phyloP scores from a whole-genome alignment of 177 flowering plant genomes.

The Telopea speciosissima region DNA sequence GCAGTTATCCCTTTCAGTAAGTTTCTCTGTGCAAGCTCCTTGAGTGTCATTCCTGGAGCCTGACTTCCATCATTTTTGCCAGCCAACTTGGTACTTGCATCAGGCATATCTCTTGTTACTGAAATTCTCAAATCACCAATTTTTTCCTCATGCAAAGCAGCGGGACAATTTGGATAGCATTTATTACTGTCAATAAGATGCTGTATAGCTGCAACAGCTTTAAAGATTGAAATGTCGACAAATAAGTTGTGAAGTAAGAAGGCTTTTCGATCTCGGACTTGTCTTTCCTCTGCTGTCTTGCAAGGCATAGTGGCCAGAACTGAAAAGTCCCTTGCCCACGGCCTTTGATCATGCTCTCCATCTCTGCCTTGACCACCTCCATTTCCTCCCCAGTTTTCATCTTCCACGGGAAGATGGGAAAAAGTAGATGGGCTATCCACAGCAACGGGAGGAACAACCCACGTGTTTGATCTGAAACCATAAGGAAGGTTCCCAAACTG shows the following conservation, averaged over 20 bases:
- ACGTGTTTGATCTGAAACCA: constrained; percentile 88
- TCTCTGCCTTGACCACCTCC: constrained; percentile 90
- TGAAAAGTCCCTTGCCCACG: constrained; percentile 79
- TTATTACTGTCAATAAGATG: constrained; percentile 29
- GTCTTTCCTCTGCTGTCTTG: constrained; percentile 85
- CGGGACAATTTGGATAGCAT: constrained; percentile 17
- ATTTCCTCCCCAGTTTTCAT: constrained; percentile 91
- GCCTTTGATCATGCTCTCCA: constrained; percentile 53
- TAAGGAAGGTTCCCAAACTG: constrained; percentile 98
- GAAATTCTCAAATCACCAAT: constrained; percentile 64
- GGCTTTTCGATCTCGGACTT: constrained; percentile 80
- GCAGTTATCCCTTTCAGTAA: constrained; percentile 93
- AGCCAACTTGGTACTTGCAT: constrained; percentile 68
- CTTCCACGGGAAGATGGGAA: constrained; percentile 75
- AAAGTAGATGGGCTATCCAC: constrained; percentile 63
- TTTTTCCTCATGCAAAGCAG: constrained; percentile 40
- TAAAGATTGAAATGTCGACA: constrained; percentile 84
- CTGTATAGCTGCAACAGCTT: constrained; percentile 61
- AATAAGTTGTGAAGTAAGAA: constrained; percentile 84
- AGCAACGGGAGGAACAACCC: constrained; percentile 81
- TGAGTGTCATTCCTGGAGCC: constrained; percentile 43
- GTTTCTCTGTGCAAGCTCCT: constrained; percentile 66
- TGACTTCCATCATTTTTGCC: constrained; percentile 68
- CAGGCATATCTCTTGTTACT: constrained; percentile 54
- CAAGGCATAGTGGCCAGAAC: constrained; percentile 85